Evolutionary conservation across 2,329 filamentous ascomycete genomes (phyloP), one percentile per base, ranked within the genome.

Genomic region (Aotearoamyces nothofagi): DNA sequence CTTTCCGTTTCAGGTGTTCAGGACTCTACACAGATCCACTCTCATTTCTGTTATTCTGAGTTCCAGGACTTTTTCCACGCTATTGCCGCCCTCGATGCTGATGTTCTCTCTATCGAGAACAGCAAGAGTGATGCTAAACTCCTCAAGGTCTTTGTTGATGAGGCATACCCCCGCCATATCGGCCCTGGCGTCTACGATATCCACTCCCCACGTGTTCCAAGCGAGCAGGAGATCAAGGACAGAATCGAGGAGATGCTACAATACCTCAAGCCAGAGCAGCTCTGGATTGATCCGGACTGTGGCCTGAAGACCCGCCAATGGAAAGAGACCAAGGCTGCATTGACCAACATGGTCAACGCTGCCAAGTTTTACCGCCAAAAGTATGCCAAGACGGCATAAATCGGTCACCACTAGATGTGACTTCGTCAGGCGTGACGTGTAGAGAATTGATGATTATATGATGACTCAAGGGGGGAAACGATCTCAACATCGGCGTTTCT

Each of bases 21-120:
- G 63, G 83, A 98, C 60, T 81, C 78, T 34, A 98, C 90, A 45
- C 90, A 98, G 72, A 94, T 98, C 59, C 90, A 98, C 78, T 94
- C 86, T 40, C 90, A 98, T 71, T 98, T 98, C 81, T 98, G 90
- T 63, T 98, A 98, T 78, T 96, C 90, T 30, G 90, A 98, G 72
- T 98, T 98, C 82, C 90, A 98, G 67, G 90, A 98, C 70, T 98
- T 98, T 74, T 98, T 98, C 84, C 83, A 96, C 64, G 90, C 90
- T 63, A 98, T 98, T 49, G 83, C 90, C 42, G 87, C 90, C 37
- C 78, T 98, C 41, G 90, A 98, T 56, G 87, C 90, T 39, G 90
- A 98, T 61, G 90, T 98, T 40, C 77, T 98, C 51, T 92, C 82
- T 54, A 98, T 98, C 49, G 90, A 98, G 78, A 98, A 98, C 82